Conservation (phyloP, 345 rosid genomes). For the Syzygium oleosum region DNA sequence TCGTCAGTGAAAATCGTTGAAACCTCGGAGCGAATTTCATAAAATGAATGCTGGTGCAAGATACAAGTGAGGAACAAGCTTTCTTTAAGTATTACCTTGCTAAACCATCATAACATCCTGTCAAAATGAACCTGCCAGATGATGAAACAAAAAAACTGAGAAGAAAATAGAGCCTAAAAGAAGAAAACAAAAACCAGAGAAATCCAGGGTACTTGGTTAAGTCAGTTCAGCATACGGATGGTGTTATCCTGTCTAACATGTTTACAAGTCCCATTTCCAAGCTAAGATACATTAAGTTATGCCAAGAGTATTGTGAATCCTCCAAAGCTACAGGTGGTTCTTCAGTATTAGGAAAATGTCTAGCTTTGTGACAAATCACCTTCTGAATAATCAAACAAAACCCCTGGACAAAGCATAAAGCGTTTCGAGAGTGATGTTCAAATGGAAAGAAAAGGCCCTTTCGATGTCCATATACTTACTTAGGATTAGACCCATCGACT, state of each 20-base stretch:
- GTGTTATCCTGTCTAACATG: neutral
- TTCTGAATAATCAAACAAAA: neutral
- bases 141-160: conserved; percentile 6
- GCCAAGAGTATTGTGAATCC: neutral
- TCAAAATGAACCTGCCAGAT: conserved; percentile 73
- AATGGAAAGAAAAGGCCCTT: neutral
- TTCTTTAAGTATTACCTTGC: conserved; percentile 43
- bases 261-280: neutral
- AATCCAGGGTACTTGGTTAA: neutral
- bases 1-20: neutral
- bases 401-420: neutral
- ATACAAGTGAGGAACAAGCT: neutral
- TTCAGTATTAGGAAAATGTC: neutral
- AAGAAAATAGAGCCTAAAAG: neutral
- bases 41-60: neutral
- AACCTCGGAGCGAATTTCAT: neutral
- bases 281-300: neutral
- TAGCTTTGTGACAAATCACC: neutral
- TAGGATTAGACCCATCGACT: conserved; percentile 63
- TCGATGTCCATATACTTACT: conserved; percentile 23
- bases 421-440: neutral
- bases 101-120: conserved; percentile 79
- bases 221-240: neutral
- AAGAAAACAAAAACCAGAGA: neutral
- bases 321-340: neutral